phyloP scores from a whole-genome alignment of 257 asterid genomes.

The Primulina huaijiensis region DNA sequence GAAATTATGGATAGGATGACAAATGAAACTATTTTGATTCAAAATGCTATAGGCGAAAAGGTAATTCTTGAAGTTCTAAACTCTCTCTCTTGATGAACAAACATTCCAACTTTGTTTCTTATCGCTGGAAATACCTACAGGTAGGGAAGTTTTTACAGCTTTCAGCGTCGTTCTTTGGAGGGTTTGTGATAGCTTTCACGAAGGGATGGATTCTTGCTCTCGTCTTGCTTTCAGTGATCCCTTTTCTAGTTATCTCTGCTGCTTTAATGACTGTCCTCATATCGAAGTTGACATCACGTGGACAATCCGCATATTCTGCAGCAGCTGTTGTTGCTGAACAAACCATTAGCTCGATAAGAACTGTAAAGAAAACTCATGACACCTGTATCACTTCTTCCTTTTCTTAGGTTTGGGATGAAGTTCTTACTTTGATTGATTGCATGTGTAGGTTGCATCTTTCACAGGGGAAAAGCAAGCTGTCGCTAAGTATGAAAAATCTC shows the following conservation, averaged over 20 bases:
- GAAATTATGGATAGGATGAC: slow-evolving; percentile 52
- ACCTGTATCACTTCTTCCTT: neutral
- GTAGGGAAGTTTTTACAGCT: slow-evolving; percentile 61
- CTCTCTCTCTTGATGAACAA: neutral
- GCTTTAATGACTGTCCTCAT: slow-evolving; percentile 45
- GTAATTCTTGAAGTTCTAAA: slow-evolving; percentile 23
- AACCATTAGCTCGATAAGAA: slow-evolving; percentile 56
- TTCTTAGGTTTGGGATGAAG: neutral
- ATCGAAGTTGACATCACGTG: slow-evolving; percentile 31
- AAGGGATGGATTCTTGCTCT: slow-evolving; percentile 67
- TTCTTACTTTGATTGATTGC: neutral
- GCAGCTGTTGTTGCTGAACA: slow-evolving; percentile 62
- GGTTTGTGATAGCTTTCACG: slow-evolving; percentile 39
- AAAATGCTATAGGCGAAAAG: slow-evolving; percentile 78
- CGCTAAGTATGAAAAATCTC: slow-evolving; percentile 37
- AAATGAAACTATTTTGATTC: slow-evolving; percentile 44
- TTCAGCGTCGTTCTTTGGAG: slow-evolving; percentile 52
- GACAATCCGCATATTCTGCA: slow-evolving; percentile 54
- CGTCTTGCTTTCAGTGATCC: slow-evolving; percentile 55
- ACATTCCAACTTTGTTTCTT: neutral
- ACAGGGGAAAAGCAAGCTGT: slow-evolving; percentile 54
- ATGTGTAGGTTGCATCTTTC: slow-evolving; percentile 62
- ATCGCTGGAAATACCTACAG: slow-evolving; percentile 25
- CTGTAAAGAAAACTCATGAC: slow-evolving; percentile 33
- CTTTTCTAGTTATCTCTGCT: slow-evolving; percentile 45